Percentiles rank a stretch among this genome's conserved stretches.
Conservation (phyloP, 2,329 filamentous ascomycete species). For the Sclerotinia nivalis region DNA sequence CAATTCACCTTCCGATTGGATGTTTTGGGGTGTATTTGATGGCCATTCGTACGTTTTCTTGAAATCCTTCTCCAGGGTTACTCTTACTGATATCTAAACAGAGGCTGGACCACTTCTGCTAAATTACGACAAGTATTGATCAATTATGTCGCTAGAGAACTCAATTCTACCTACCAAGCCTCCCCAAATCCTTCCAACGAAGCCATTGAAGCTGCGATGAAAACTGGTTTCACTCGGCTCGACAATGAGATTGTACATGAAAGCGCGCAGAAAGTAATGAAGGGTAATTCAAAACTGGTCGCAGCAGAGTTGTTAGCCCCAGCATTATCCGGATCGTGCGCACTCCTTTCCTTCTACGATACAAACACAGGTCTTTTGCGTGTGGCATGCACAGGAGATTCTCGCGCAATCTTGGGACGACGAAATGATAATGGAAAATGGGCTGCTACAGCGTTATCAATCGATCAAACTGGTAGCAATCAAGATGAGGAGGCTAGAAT, state of each 20-base stretch:
- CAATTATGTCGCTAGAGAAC: conserved; percentile 85
- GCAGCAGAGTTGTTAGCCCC: conserved; percentile 91
- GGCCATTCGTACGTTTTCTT: conserved; percentile 73
- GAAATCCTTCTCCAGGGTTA: background rate
- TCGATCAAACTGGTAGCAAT: conserved; percentile 91
- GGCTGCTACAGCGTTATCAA: conserved; percentile 84
- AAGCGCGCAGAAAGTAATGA: conserved; percentile 87
- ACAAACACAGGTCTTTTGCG: conserved; percentile 80
- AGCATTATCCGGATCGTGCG: conserved; percentile 94
- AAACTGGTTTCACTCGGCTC: conserved; percentile 81
- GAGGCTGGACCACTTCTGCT: conserved; percentile 96
- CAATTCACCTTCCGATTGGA: conserved; percentile 78
- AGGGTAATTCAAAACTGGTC: conserved; percentile 83
- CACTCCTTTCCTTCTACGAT: conserved; percentile 94
- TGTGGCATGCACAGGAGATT: conserved; percentile 96
- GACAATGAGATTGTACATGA: conserved; percentile 95
- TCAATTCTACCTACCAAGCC: conserved; percentile 88
- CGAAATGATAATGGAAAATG: conserved; percentile 80
- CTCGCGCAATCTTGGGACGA: conserved; percentile 88
- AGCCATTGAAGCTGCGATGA: conserved; percentile 87
- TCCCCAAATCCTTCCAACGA: conserved; percentile 70
- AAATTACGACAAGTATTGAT: conserved; percentile 92
- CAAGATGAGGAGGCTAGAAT: conserved; percentile 80
- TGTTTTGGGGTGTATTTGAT: conserved; percentile 99
- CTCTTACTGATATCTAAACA: conserved; percentile 42